Evolutionary conservation across 2,329 filamentous ascomycete species (phyloP).

Genomic region (Simplicillium sp.): DNA sequence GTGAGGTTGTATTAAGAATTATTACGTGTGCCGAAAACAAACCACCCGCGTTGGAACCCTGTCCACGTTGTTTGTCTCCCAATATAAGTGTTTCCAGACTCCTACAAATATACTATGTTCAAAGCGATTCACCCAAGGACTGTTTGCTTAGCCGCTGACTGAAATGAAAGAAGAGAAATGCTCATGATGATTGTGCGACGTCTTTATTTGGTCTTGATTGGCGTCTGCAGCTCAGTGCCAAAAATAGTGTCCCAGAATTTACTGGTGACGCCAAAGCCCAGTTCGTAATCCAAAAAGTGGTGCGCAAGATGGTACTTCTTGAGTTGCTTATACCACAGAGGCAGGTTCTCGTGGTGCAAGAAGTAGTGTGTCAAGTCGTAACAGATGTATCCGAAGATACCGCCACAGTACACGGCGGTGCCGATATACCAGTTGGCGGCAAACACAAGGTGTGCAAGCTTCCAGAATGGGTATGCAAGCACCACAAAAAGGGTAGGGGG

Average conservation of each 20-base stretch:
- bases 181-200: neutral
- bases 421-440: constrained; percentile 78
- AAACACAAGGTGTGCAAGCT: constrained; percentile 74
- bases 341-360: constrained; percentile 88
- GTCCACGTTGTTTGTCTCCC: too few relatives aligned
- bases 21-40: too few relatives aligned
- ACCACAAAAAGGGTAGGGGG: constrained; percentile 78
- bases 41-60: too few relatives aligned
- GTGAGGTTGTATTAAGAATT: too few relatives aligned
- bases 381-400: constrained; percentile 89
- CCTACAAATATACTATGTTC: too few relatives aligned
- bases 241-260: constrained; percentile 93
- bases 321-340: constrained; percentile 77
- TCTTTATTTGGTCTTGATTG: constrained; percentile 21
- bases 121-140: too few relatives aligned
- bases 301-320: constrained; percentile 98
- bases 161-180: too few relatives aligned
- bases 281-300: constrained; percentile 96
- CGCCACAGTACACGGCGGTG: constrained; percentile 72
- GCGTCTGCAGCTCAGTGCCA: constrained; percentile 65
- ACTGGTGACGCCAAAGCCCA: constrained; percentile 94
- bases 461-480: constrained; percentile 86
- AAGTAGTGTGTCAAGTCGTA: constrained; percentile 99
- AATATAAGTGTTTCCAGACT: too few relatives aligned
- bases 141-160: too few relatives aligned